Percentiles rank a stretch among this genome's conserved stretches.
phyloP scores from a whole-genome alignment of 2,329 filamentous ascomycete genomes.

The Boeremia exigua region DNA sequence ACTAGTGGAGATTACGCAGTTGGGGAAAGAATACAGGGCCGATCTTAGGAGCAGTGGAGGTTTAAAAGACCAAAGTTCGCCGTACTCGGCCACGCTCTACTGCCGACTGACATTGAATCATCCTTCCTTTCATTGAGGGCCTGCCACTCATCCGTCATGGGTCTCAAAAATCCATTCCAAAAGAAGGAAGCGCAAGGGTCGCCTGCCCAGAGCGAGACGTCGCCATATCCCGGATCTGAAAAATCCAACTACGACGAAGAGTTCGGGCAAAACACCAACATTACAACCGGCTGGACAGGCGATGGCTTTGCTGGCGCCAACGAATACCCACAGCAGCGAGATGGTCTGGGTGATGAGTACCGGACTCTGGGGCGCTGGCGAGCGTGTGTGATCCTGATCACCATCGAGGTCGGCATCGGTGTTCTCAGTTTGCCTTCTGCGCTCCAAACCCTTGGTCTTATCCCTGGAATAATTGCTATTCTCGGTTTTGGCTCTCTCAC shows the following conservation, averaged over 20 bases:
- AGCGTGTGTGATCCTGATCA: constrained; percentile 39
- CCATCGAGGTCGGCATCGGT: constrained; percentile 40
- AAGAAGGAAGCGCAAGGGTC: constrained; percentile 30
- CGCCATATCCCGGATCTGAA: constrained; percentile 27
- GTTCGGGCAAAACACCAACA: constrained; percentile 32
- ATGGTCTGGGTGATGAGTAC: constrained; percentile 29
- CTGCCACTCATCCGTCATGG: constrained; percentile 24
- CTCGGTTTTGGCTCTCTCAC: constrained; percentile 34
- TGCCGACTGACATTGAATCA: constrained; percentile 5
- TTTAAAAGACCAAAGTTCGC: constrained; percentile 27
- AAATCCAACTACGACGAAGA: constrained; percentile 29
- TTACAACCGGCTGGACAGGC: constrained; percentile 34
- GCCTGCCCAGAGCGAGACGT: constrained; percentile 14
- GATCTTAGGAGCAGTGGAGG: constrained; percentile 35
- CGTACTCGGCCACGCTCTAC: constrained; percentile 14
- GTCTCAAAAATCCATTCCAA: constrained; percentile 28
- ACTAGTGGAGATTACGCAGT: constrained; percentile 32
- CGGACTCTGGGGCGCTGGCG: constrained; percentile 36
- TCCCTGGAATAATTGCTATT: constrained; percentile 41
- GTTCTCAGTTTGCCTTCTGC: constrained; percentile 37
- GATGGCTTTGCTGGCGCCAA: constrained; percentile 30
- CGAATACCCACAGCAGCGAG: constrained; percentile 25
- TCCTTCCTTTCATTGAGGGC: neutral
- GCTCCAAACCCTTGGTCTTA: constrained; percentile 36
- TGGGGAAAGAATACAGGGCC: constrained; percentile 27